Conservation (phyloP, 768 basidiomycete genomes). For the Lactifluus volemus region DNA sequence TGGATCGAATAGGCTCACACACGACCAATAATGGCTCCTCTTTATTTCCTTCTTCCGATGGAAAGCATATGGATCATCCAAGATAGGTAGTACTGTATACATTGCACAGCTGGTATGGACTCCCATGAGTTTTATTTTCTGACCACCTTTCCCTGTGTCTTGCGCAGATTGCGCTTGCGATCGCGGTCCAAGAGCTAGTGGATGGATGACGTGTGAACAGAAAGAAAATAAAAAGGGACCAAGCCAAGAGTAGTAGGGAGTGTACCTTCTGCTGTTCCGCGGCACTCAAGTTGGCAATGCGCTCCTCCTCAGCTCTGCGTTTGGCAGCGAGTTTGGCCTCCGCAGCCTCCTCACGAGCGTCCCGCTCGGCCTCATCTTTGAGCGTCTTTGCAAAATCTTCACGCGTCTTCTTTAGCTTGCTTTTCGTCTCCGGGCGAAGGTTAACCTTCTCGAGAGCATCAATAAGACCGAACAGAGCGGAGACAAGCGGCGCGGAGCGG, state of each 20-base stretch:
- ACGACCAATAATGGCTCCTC: not conserved
- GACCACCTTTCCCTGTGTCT: constrained; percentile 57
- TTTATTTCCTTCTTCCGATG: not conserved
- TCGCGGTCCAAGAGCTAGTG: constrained; percentile 61
- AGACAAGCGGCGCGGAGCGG: constrained; percentile 49
- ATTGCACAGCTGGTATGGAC: not conserved
- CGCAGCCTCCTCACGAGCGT: constrained; percentile 61
- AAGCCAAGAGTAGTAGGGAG: constrained; percentile 2
- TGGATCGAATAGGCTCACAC: not conserved
- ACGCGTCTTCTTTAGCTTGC: constrained; percentile 65
- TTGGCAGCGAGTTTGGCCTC: constrained; percentile 69
- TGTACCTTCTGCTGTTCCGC: constrained; percentile 76
- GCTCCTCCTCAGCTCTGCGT: constrained; percentile 64
- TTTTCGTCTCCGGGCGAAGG: constrained; percentile 74
- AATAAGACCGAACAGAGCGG: constrained; percentile 64
- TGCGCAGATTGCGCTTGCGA: constrained; percentile 61
- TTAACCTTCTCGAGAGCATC: constrained; percentile 47
- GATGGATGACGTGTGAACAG: not conserved
- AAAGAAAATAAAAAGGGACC: constrained; percentile 1
- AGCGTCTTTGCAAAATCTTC: constrained; percentile 65
- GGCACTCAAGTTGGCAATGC: constrained; percentile 61
- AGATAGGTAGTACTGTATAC: constrained; percentile 2
- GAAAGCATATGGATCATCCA: not conserved
- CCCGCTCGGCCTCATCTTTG: constrained; percentile 55
- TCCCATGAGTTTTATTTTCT: constrained; percentile 31